These are phyloP conservation scores for Sugiyamaella mastotermitis DNA, from an alignment of 805 yeast species.

Conservation along the genomic window DNA sequence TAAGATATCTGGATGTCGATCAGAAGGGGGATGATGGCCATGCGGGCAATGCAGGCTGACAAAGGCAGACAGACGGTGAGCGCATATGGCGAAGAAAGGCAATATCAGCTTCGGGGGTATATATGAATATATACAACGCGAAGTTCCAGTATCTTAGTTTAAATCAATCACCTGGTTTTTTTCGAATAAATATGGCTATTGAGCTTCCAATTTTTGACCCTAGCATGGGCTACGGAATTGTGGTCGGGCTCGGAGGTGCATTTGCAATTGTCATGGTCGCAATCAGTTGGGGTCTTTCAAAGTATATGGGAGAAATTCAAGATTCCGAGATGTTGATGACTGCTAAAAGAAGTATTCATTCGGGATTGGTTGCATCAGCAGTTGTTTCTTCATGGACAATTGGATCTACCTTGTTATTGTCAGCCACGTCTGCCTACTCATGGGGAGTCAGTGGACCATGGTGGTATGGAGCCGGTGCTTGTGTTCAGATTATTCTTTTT, in stretches of 20 bases:
- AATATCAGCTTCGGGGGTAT: no score
- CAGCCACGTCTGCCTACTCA: constrained; percentile 69
- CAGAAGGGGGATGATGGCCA: no score
- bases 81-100: no score
- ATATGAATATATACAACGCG: no score
- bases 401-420: constrained; percentile 69
- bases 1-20: no score
- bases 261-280: constrained; percentile 66
- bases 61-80: no score
- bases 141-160: no score
- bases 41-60: no score
- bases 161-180: background rate
- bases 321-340: constrained; percentile 91
- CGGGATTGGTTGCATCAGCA: constrained; percentile 79
- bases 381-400: constrained; percentile 92
- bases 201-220: constrained; percentile 5
- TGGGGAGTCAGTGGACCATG: constrained; percentile 75
- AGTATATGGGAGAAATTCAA: constrained; percentile 78
- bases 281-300: constrained; percentile 59
- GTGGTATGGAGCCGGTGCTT: constrained; percentile 86
- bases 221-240: constrained; percentile 77
- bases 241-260: constrained; percentile 68
- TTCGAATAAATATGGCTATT: constrained; percentile 1
- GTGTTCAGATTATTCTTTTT: constrained; percentile 77
- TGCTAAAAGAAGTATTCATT: constrained; percentile 81